A percentile compares a stretch with the other conserved stretches of the same genome.
Conservation (phyloP, 2,329 filamentous ascomycete genomes). For the Emergomyces pasteurianus region DNA sequence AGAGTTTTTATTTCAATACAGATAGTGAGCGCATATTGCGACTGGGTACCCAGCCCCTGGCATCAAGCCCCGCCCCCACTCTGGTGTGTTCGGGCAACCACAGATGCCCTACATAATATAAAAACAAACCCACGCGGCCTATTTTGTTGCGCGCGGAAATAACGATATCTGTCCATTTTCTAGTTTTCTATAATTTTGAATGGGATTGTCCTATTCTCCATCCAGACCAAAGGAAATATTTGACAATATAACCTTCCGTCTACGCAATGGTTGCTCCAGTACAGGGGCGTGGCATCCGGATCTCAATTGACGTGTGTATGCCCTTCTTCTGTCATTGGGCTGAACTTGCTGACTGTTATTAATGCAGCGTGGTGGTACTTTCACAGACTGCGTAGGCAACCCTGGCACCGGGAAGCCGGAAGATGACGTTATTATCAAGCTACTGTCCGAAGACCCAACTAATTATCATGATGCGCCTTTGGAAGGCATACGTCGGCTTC, state of each 20-base stretch:
- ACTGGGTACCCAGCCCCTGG: background rate
- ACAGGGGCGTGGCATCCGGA: conserved; percentile 20
- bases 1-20: too few relatives aligned
- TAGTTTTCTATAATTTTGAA: background rate
- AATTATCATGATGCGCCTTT: conserved; percentile 88
- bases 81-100: background rate
- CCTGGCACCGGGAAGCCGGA: conserved; percentile 54
- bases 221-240: background rate
- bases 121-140: background rate
- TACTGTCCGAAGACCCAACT: conserved; percentile 76
- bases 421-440: conserved; percentile 72
- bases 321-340: background rate
- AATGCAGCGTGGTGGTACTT: conserved; percentile 65
- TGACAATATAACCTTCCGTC: background rate
- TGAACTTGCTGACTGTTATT: background rate
- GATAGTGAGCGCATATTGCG: too few relatives aligned
- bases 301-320: conserved; percentile 25
- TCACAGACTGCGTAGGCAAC: conserved; percentile 85
- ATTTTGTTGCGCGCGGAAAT: background rate
- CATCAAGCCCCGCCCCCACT: background rate
- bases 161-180: background rate
- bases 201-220: background rate
- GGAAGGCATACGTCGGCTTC: conserved; percentile 77
- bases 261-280: conserved; percentile 5
- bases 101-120: background rate